Conservation (phyloP, 257 asterid genomes). For the Dorcoceras hygrometricum region DNA sequence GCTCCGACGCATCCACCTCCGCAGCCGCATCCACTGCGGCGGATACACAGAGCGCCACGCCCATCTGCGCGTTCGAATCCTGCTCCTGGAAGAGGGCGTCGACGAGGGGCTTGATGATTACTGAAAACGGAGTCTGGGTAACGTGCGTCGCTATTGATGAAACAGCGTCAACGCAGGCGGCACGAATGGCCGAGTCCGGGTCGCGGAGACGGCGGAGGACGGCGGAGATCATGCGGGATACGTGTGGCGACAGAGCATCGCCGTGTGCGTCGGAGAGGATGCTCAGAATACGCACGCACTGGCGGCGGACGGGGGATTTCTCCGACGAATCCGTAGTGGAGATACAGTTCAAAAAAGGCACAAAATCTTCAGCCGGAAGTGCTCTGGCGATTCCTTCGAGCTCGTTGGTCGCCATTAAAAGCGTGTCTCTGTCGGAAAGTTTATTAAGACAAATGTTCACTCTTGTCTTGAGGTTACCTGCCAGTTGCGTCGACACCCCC, state of each 20-base stretch:
- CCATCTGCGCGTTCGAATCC: conserved; percentile 71
- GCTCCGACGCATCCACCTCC: conserved; percentile 58
- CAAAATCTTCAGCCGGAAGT: conserved; percentile 49
- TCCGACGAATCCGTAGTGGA: conserved; percentile 67
- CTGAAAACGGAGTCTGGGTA: conserved; percentile 53
- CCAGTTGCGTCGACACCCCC: conserved; percentile 41
- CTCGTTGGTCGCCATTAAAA: conserved; percentile 61
- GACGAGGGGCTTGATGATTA: conserved; percentile 54
- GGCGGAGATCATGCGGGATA: conserved; percentile 57
- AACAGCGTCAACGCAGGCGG: conserved; percentile 75
- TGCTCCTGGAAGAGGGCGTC: conserved; percentile 75
- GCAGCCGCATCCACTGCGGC: conserved; percentile 80
- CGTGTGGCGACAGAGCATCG: conserved; percentile 63
- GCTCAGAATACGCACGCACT: conserved; percentile 65
- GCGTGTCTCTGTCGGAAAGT: conserved; percentile 82
- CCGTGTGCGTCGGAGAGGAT: conserved; percentile 73
- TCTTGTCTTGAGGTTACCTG: conserved; percentile 55
- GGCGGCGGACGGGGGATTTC: conserved; percentile 88
- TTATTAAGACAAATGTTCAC: conserved; percentile 62
- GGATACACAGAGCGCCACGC: conserved; percentile 70
- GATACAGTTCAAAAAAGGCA: conserved; percentile 61
- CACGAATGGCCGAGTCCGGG: conserved; percentile 69
- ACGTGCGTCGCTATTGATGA: conserved; percentile 58
- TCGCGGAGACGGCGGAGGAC: conserved; percentile 87
- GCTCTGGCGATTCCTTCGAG: conserved; percentile 63